Percentiles rank a stretch among this genome's conserved stretches.
These are phyloP conservation scores for Diutina pseudorugosa DNA, from an alignment of 1,139 yeast species.

Conservation along the genomic window DNA sequence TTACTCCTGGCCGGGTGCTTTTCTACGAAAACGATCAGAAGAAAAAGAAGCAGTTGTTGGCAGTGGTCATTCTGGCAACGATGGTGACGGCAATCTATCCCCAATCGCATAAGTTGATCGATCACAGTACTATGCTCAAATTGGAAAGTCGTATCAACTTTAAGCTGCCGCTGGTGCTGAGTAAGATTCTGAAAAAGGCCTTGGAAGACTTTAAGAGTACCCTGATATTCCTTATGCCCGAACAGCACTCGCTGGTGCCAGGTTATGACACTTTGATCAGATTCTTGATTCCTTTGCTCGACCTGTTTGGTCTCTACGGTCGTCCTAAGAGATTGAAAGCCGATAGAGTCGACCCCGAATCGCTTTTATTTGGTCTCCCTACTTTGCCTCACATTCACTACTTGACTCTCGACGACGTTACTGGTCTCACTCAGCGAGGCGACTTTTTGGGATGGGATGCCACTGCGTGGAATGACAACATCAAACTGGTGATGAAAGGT, in stretches of 20 bases:
- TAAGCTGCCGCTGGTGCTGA: conserved; percentile 23
- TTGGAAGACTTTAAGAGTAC: conserved; percentile 47
- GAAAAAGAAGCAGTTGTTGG: conserved; percentile 68
- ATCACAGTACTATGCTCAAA: conserved; percentile 78
- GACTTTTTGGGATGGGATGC: conserved; percentile 7
- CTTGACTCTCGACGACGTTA: conserved; percentile 27
- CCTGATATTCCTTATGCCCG: conserved; percentile 90
- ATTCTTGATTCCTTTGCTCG: conserved; percentile 74
- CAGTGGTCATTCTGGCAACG: conserved; percentile 57
- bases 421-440: conserved; percentile 5
- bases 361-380: conserved; percentile 83
- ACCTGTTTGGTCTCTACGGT: conserved; percentile 81
- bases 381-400: conserved; percentile 83
- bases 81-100: conserved; percentile 93
- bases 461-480: conserved; percentile 53
- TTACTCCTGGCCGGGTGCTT: conserved; percentile 43
- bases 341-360: conserved; percentile 66
- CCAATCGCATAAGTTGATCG: conserved; percentile 65
- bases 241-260: conserved; percentile 83
- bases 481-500: conserved; percentile 49
- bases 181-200: conserved; percentile 25
- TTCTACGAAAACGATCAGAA: conserved; percentile 53
- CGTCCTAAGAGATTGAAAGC: conserved; percentile 85
- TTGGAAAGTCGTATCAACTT: conserved; percentile 73
- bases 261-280: conserved; percentile 91